Conservation (phyloP, 2,329 filamentous ascomycete species). For the Calonectria honghensis region DNA sequence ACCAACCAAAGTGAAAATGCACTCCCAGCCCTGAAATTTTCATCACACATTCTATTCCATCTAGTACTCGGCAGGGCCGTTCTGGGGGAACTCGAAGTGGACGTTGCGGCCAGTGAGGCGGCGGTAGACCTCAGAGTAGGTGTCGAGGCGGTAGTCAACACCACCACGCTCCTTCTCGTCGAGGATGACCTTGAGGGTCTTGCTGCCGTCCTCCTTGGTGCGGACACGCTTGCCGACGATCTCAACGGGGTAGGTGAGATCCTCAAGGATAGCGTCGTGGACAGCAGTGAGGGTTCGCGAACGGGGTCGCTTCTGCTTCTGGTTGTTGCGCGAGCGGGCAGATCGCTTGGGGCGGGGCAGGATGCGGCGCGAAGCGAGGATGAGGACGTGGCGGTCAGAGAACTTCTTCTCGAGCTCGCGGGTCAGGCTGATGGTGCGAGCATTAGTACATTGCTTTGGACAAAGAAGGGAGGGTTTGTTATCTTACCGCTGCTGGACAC, state of each 20-base stretch:
- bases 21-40: conserved; percentile 56
- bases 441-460: conserved; percentile 43
- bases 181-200: conserved; percentile 98
- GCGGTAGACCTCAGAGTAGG: conserved; percentile 99
- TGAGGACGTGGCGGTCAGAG: conserved; percentile 99
- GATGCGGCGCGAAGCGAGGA: conserved; percentile 99
- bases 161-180: conserved; percentile 99
- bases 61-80: conserved; percentile 87
- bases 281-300: conserved; percentile 98
- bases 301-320: conserved; percentile 99
- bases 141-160: conserved; percentile 99
- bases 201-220: conserved; percentile 99
- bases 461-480: background rate
- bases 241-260: conserved; percentile 99
- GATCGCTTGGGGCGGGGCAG: conserved; percentile 99
- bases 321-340: conserved; percentile 94
- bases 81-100: conserved; percentile 98
- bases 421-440: conserved; percentile 84
- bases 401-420: conserved; percentile 99
- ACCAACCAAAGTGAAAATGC: conserved; percentile 63
- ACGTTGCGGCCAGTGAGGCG: conserved; percentile 97
- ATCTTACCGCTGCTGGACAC: conserved; percentile 98
- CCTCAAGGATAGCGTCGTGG: conserved; percentile 97
- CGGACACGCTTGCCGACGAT: conserved; percentile 99
- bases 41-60: conserved; percentile 53